Percentiles rank a stretch among this genome's conserved stretches.
phyloP scores from a whole-genome alignment of 2,329 filamentous ascomycete genomes.

The Verticillium klebahnii region DNA sequence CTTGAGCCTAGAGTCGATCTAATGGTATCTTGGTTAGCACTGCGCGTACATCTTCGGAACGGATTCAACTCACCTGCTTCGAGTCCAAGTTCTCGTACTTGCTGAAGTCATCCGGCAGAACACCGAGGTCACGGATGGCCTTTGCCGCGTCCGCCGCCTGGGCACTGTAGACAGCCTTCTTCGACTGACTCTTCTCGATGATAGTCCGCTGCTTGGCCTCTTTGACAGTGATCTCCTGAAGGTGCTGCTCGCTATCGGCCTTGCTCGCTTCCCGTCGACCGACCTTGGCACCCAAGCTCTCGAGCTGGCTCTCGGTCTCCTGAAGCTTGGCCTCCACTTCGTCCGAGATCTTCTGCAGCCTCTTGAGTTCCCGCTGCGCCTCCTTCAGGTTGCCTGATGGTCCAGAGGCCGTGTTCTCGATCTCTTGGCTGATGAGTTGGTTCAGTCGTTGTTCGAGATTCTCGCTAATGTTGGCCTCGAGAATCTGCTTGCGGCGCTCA shows the following conservation, averaged over 20 bases:
- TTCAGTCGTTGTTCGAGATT: constrained; percentile 85
- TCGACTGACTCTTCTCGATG: constrained; percentile 88
- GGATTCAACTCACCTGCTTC: constrained; percentile 57
- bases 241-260: constrained; percentile 62
- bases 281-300: constrained; percentile 43
- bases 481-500: constrained; percentile 73
- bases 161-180: constrained; percentile 73
- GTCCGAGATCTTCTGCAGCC: constrained; percentile 63
- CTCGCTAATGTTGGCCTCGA: constrained; percentile 85
- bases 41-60: background rate
- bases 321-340: constrained; percentile 64
- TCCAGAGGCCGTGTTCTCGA: constrained; percentile 50
- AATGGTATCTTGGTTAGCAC: constrained; percentile 14
- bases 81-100: constrained; percentile 82
- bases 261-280: constrained; percentile 50
- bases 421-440: constrained; percentile 72
- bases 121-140: constrained; percentile 88
- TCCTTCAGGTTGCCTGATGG: constrained; percentile 67
- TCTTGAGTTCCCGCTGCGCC: constrained; percentile 75
- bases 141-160: constrained; percentile 78
- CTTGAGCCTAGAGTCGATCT: constrained; percentile 68
- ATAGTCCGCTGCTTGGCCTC: constrained; percentile 85
- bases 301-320: constrained; percentile 71
- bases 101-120: constrained; percentile 88
- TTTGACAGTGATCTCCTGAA: constrained; percentile 69